These are phyloP conservation scores for Protomyces macrosporus DNA, from an alignment of 1,139 yeast genomes.

Conservation along the genomic window DNA sequence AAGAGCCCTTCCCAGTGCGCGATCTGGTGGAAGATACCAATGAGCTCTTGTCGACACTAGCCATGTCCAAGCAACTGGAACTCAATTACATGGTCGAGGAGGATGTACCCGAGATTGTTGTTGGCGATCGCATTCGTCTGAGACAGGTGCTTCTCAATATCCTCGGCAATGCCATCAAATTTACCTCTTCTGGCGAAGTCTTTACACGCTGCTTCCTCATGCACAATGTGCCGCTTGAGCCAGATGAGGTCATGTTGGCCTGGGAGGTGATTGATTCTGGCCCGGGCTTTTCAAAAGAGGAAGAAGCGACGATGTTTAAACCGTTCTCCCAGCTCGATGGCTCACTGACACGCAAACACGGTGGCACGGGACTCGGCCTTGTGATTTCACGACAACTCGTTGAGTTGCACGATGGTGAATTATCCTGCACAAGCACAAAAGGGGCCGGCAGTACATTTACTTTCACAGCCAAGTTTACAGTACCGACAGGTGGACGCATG, in stretches of 20 bases:
- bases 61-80: slow-evolving; percentile 69
- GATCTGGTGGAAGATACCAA: slow-evolving; percentile 75
- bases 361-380: slow-evolving; percentile 65
- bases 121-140: slow-evolving; percentile 83
- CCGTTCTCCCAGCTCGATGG: slow-evolving; percentile 87
- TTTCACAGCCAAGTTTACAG: slow-evolving; percentile 38
- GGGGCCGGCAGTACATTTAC: slow-evolving; percentile 75
- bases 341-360: slow-evolving; percentile 32
- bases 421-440: slow-evolving; percentile 62
- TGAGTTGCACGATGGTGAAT: slow-evolving; percentile 59
- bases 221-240: not conserved
- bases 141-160: slow-evolving; percentile 85
- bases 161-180: slow-evolving; percentile 80
- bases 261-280: slow-evolving; percentile 83
- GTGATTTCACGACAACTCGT: slow-evolving; percentile 91
- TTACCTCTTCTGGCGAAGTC: slow-evolving; percentile 71
- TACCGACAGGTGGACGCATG: slow-evolving; percentile 29
- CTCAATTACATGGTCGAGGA: slow-evolving; percentile 71
- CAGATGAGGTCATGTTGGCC: slow-evolving; percentile 48
- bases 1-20: slow-evolving; percentile 66
- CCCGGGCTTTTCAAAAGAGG: slow-evolving; percentile 66
- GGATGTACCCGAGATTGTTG: slow-evolving; percentile 70
- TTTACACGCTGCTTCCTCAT: slow-evolving; percentile 36
- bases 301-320: slow-evolving; percentile 65
- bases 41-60: slow-evolving; percentile 72